Conservation (phyloP, 192 early-diverging fungal genomes). For the Kappamyces sp. region DNA sequence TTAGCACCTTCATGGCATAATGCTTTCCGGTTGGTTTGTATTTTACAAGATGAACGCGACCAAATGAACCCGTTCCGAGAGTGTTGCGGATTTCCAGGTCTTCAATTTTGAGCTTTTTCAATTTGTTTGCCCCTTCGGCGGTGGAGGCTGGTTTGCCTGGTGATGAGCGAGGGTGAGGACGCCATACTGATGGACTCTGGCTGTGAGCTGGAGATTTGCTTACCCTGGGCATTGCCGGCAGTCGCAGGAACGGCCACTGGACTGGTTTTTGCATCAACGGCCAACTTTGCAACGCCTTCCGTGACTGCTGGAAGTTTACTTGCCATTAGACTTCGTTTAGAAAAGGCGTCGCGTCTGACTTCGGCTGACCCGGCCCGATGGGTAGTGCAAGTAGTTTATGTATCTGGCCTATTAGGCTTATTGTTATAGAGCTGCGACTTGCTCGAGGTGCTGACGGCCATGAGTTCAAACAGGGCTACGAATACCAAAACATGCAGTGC, state of each 20-base stretch:
- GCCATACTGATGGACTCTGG: too few species aligned
- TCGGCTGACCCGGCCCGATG: neutral
- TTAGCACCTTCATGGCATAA: conserved; percentile 96
- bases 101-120: conserved; percentile 44
- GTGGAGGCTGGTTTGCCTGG: too few species aligned
- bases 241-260: neutral
- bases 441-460: neutral
- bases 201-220: too few species aligned
- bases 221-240: too few species aligned
- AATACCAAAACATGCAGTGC: conserved; percentile 78
- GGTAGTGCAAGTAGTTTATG: too few species aligned
- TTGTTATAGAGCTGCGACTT: neutral
- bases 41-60: conserved; percentile 88
- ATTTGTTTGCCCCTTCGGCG: too few species aligned
- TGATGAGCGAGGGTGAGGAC: too few species aligned
- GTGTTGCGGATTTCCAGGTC: conserved; percentile 85
- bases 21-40: conserved; percentile 71
- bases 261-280: neutral
- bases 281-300: neutral
- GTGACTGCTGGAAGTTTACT: neutral
- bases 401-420: too few species aligned
- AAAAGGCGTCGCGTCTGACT: neutral
- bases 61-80: conserved; percentile 94
- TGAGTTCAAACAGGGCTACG: conserved; percentile 50
- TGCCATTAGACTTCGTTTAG: too few species aligned